Evolutionary conservation across 306 rosid species (phyloP).

Genomic region (Trifolium fragiferum): DNA sequence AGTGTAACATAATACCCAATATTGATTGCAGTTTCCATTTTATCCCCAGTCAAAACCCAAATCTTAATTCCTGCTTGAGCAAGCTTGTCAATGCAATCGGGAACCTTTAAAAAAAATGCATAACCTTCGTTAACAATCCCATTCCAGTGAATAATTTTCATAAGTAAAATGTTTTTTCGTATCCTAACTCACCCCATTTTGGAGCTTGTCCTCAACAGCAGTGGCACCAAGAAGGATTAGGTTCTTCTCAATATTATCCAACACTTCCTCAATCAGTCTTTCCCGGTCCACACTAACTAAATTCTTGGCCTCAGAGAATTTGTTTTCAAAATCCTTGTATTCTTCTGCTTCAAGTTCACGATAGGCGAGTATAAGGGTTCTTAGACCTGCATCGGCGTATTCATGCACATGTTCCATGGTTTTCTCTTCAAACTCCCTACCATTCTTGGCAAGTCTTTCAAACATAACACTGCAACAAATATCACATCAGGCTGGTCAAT

Average conservation of each 20-base stretch:
- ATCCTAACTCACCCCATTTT: slow-evolving; percentile 81
- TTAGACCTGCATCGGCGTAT: slow-evolving; percentile 87
- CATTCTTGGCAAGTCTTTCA: slow-evolving; percentile 78
- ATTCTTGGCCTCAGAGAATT: slow-evolving; percentile 64
- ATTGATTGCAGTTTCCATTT: slow-evolving; percentile 99
- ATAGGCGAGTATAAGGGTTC: slow-evolving; percentile 86
- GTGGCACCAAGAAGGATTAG: slow-evolving; percentile 93
- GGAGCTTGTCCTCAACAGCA: slow-evolving; percentile 99
- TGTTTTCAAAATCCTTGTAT: slow-evolving; percentile 62
- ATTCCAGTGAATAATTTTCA: slow-evolving; percentile 24
- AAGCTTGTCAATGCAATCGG: slow-evolving; percentile 92
- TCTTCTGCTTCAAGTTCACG: slow-evolving; percentile 77
- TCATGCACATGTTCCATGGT: slow-evolving; percentile 73
- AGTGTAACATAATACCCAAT: slow-evolving; percentile 68
- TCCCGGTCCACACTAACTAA: slow-evolving; percentile 71
- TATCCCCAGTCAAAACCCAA: slow-evolving; percentile 99
- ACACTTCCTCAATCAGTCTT: slow-evolving; percentile 65
- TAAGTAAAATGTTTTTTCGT: background rate
- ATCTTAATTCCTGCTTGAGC: slow-evolving; percentile 98
- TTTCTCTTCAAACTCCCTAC: slow-evolving; percentile 76
- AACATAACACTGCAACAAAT: slow-evolving; percentile 82
- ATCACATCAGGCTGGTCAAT: slow-evolving; percentile 26
- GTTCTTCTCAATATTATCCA: slow-evolving; percentile 75
- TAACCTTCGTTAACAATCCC: slow-evolving; percentile 23
- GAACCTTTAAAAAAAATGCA: slow-evolving; percentile 67